Conservation (phyloP, 805 yeast genomes). For the Sugiyamaella chiloensis region DNA sequence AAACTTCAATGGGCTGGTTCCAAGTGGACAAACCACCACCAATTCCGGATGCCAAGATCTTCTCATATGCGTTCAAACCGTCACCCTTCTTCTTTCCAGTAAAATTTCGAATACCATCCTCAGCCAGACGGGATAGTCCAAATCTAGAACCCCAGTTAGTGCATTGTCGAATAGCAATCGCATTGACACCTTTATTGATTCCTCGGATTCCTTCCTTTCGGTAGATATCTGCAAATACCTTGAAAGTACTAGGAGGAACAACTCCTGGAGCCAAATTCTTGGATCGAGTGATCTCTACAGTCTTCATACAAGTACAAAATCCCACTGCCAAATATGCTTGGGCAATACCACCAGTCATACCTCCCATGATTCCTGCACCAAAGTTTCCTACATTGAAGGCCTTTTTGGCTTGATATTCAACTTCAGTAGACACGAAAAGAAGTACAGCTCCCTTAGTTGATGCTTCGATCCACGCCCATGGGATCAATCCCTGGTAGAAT, state of each 20-base stretch:
- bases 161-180: conserved; percentile 98
- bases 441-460: conserved; percentile 98
- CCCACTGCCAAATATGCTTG: conserved; percentile 97
- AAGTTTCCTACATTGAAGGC: conserved; percentile 62
- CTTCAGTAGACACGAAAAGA: conserved; percentile 87
- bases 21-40: conserved; percentile 99
- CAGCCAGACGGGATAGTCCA: conserved; percentile 89
- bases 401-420: conserved; percentile 68
- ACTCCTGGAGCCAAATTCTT: conserved; percentile 72
- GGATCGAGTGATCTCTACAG: conserved; percentile 91
- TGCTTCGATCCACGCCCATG: conserved; percentile 99
- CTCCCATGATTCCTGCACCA: conserved; percentile 89
- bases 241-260: conserved; percentile 70
- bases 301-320: conserved; percentile 98
- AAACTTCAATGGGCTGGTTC: conserved; percentile 99
- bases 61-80: conserved; percentile 70
- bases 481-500: conserved; percentile 95
- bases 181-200: conserved; percentile 96
- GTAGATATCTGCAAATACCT: conserved; percentile 83
- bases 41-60: conserved; percentile 76
- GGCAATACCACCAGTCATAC: conserved; percentile 92
- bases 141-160: conserved; percentile 99
- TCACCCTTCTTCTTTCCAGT: conserved; percentile 56
- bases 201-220: conserved; percentile 87
- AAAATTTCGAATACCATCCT: conserved; percentile 66